phyloP scores from a whole-genome alignment of 1,139 yeast genomes.

The Wickerhamiella infanticola region DNA sequence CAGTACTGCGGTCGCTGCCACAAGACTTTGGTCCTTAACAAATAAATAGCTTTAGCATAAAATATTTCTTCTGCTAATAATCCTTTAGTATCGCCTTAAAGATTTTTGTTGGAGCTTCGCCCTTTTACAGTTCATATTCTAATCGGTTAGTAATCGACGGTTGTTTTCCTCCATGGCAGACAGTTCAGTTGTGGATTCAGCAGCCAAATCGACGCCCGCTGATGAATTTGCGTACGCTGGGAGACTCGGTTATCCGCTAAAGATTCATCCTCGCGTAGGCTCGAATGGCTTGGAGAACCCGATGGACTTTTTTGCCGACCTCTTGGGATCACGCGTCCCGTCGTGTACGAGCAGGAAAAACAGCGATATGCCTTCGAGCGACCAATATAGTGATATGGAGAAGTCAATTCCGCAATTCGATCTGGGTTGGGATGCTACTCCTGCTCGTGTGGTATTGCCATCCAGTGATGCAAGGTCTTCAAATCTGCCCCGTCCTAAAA shows the following conservation, averaged over 20 bases:
- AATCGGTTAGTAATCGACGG: no score
- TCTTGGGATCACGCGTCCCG: background rate
- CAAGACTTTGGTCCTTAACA: slow-evolving; percentile 41
- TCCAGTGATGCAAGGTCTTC: background rate
- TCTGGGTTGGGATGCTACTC: background rate
- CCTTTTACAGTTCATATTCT: background rate
- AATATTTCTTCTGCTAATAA: background rate
- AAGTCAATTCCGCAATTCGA: background rate
- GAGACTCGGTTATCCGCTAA: background rate
- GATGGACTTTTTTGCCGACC: background rate
- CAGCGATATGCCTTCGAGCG: background rate
- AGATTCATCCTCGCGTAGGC: background rate
- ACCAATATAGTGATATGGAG: background rate
- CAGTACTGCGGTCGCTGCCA: slow-evolving; percentile 99
- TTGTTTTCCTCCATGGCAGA: no score
- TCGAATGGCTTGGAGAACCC: background rate
- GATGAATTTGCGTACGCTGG: background rate
- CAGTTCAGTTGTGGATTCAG: no score
- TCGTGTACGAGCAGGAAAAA: background rate
- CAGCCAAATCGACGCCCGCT: background rate
- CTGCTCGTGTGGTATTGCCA: background rate
- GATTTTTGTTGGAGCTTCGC: background rate
- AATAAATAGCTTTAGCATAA: background rate
- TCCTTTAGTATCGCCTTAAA: background rate
- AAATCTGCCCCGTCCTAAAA: background rate